A percentile compares a stretch with the other conserved stretches of the same genome.
These are phyloP conservation scores for Capillidium rhysosporum DNA, from an alignment of 371 early-diverging fungal species.

Conservation along the genomic window DNA sequence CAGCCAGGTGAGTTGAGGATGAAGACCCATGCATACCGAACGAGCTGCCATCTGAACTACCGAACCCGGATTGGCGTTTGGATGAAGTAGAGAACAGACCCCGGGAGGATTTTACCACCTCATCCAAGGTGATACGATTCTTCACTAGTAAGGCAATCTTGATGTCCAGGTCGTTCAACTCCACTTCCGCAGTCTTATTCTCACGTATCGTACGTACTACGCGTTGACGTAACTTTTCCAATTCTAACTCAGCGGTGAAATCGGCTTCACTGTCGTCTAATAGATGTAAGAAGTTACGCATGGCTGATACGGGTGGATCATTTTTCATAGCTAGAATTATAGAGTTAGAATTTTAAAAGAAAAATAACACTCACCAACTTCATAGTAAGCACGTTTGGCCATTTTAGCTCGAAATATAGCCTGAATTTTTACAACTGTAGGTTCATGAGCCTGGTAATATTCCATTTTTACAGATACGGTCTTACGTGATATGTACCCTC, in stretches of 20 bases:
- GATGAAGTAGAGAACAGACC: constrained; percentile 8
- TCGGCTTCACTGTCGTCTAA: constrained; percentile 81
- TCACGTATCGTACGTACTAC: constrained; percentile 79
- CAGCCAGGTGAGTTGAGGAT: constrained; percentile 8
- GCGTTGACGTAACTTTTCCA: constrained; percentile 67
- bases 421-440: constrained; percentile 65
- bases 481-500: constrained; percentile 9
- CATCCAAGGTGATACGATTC: constrained; percentile 89
- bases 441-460: constrained; percentile 39
- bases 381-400: constrained; percentile 56
- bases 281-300: constrained; percentile 74
- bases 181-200: constrained; percentile 60
- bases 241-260: constrained; percentile 74
- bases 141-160: constrained; percentile 92
- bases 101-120: constrained; percentile 47
- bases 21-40: constrained; percentile 16
- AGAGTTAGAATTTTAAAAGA: too few species aligned
- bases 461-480: constrained; percentile 25
- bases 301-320: constrained; percentile 54
- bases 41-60: constrained; percentile 16
- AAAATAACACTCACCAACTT: constrained; percentile 54
- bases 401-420: constrained; percentile 61
- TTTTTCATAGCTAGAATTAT: constrained; percentile 31
- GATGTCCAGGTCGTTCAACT: constrained; percentile 77
- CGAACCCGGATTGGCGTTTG: not conserved